phyloP scores from a whole-genome alignment of 441 rosid genomes.

The Sinapis alba region DNA sequence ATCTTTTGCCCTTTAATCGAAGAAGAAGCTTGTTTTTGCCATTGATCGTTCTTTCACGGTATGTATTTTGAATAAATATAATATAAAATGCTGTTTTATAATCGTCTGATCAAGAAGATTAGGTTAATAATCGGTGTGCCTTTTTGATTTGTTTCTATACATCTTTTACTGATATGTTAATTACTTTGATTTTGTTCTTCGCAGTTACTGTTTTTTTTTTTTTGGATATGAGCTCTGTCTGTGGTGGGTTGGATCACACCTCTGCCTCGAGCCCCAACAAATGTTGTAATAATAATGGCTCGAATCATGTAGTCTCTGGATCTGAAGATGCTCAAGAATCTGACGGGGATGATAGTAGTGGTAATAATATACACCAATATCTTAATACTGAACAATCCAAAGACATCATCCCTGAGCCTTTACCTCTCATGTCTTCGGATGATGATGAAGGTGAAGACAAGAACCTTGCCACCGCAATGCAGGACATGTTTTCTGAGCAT shows the following conservation, averaged over 20 bases:
- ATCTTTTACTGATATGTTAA: neutral
- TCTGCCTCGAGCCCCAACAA: conserved; percentile 20
- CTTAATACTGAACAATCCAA: conserved; percentile 34
- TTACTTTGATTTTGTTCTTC: conserved; percentile 13
- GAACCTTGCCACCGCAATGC: conserved; percentile 47
- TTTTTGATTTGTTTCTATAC: no score
- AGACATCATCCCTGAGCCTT: conserved; percentile 26
- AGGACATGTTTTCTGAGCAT: conserved; percentile 43
- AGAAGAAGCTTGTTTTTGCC: no score
- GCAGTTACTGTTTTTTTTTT: conserved; percentile 23
- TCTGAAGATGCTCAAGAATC: conserved; percentile 36
- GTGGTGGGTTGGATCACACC: conserved; percentile 31
- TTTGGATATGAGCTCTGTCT: conserved; percentile 41
- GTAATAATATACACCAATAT: conserved; percentile 29
- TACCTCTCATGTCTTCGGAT: conserved; percentile 28
- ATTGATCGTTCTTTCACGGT: no score
- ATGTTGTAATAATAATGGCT: conserved; percentile 8
- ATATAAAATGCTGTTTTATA: no score
- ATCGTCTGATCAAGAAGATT: no score
- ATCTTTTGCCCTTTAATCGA: neutral
- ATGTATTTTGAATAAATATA: no score
- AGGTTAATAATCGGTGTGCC: no score
- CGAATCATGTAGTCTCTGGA: conserved; percentile 24
- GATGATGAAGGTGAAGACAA: conserved; percentile 42
- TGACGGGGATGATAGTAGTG: conserved; percentile 43